Percentiles rank a stretch among this genome's conserved stretches.
phyloP scores from a whole-genome alignment of 2,329 filamentous ascomycete genomes.

The Alternaria sp. region DNA sequence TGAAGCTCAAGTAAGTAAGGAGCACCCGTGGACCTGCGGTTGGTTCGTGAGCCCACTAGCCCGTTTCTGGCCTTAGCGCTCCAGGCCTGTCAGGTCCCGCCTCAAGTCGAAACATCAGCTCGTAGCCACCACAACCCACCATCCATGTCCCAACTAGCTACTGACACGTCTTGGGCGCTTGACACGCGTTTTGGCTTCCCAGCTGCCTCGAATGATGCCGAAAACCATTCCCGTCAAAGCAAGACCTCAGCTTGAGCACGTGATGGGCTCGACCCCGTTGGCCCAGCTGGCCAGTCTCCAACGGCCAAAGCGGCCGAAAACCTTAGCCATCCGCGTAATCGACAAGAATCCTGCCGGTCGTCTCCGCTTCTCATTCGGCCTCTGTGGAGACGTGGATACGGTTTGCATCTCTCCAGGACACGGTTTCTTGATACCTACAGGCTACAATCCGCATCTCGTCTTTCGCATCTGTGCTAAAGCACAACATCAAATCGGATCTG shows the following conservation, averaged over 20 bases:
- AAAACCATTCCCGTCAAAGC: background rate
- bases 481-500: conserved; percentile 6
- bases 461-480: conserved; percentile 1
- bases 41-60: conserved; percentile 16
- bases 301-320: conserved; percentile 19
- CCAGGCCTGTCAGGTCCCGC: conserved; percentile 19
- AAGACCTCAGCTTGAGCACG: background rate
- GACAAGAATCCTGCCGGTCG: conserved; percentile 7
- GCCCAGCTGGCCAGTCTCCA: conserved; percentile 12
- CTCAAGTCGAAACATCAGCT: conserved; percentile 25
- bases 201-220: conserved; percentile 4
- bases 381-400: background rate
- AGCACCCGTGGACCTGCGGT: conserved; percentile 12
- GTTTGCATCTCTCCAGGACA: background rate
- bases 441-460: background rate
- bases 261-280: conserved; percentile 13
- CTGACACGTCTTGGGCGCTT: conserved; percentile 18
- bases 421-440: background rate
- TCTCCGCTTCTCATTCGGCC: background rate
- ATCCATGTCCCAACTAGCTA: conserved; percentile 11
- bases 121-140: conserved; percentile 21
- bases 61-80: conserved; percentile 11
- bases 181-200: conserved; percentile 13
- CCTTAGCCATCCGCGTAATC: conserved; percentile 19
- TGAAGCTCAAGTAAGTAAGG: conserved; percentile 20